phyloP scores from a whole-genome alignment of 2,329 filamentous ascomycete species.

The Lachnellula suecica region DNA sequence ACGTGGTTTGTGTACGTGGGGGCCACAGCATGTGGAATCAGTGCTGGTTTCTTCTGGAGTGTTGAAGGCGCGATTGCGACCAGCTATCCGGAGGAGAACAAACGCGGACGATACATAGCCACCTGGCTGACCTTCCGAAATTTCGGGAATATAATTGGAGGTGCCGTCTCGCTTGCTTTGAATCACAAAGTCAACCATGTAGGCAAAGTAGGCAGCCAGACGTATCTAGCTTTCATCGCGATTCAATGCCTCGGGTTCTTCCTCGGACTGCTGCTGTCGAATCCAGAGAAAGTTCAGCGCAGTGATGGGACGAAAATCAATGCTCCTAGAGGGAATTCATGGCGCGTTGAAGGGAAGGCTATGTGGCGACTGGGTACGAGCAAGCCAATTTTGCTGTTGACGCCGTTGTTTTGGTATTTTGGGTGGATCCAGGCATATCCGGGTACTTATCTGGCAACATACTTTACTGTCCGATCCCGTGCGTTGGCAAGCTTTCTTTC shows the following conservation, averaged over 20 bases:
- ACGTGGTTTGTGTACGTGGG: conserved; percentile 69
- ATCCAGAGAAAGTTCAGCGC: conserved; percentile 60
- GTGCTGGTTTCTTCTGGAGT: conserved; percentile 66
- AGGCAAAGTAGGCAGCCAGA: conserved; percentile 66
- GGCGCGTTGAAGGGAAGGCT: conserved; percentile 59
- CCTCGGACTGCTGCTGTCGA: conserved; percentile 59
- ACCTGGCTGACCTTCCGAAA: conserved; percentile 63
- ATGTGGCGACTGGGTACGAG: conserved; percentile 58
- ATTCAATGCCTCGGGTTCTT: conserved; percentile 64
- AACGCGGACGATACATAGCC: conserved; percentile 57
- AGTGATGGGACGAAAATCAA: conserved; percentile 55
- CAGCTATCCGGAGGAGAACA: conserved; percentile 67
- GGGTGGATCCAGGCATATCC: conserved; percentile 61
- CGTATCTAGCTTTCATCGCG: conserved; percentile 68
- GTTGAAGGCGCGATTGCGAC: conserved; percentile 71
- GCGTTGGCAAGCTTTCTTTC: conserved; percentile 47
- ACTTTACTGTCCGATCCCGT: conserved; percentile 67
- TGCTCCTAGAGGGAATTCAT: conserved; percentile 50
- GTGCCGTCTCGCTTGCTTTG: conserved; percentile 67
- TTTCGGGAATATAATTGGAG: conserved; percentile 66
- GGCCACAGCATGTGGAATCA: conserved; percentile 65
- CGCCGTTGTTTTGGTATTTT: conserved; percentile 67
- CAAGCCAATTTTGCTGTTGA: conserved; percentile 57
- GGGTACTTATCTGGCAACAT: conserved; percentile 53
- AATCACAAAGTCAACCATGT: conserved; percentile 56